Conservation (phyloP, 1,284 basidiomycete genomes). For the Singerocomus rubriflavus region DNA sequence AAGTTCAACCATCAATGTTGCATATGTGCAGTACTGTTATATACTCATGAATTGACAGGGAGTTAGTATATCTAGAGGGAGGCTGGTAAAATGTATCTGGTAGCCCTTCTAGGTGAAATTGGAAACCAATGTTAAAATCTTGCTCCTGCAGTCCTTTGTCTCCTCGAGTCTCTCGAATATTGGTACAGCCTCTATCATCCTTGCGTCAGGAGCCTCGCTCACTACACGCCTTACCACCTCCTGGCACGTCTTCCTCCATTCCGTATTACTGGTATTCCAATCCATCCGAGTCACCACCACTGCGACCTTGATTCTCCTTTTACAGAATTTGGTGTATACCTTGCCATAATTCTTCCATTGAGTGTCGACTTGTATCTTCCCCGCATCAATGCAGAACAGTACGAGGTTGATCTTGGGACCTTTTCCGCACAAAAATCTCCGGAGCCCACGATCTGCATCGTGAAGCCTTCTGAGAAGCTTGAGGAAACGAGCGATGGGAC, state of each 20-base stretch:
- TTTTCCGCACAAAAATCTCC: conserved; percentile 10
- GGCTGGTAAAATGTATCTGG: not conserved
- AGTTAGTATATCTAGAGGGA: not conserved
- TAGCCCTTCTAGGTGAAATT: conserved; percentile 1
- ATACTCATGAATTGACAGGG: too few species aligned
- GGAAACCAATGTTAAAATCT: conserved; percentile 7
- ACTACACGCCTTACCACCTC: not conserved
- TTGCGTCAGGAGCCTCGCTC: conserved; percentile 5
- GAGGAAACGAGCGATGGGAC: conserved; percentile 9
- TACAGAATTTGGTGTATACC: conserved; percentile 17
- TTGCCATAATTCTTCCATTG: conserved; percentile 17
- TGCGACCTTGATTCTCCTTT: conserved; percentile 10
- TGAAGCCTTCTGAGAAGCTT: conserved; percentile 1
- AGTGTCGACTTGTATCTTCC: conserved; percentile 11
- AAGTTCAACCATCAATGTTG: too few species aligned
- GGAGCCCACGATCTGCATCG: conserved; percentile 14
- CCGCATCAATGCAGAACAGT: conserved; percentile 15
- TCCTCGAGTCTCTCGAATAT: conserved; percentile 9
- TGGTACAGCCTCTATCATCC: conserved; percentile 12
- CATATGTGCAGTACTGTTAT: too few species aligned
- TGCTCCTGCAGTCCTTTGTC: not conserved
- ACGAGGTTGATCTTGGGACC: conserved; percentile 12
- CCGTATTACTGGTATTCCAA: conserved; percentile 27
- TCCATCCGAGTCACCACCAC: conserved; percentile 38
- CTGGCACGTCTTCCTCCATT: conserved; percentile 33